phyloP scores from a whole-genome alignment of 2,329 filamentous ascomycete genomes.

The Torrubiella hemipterigena region DNA sequence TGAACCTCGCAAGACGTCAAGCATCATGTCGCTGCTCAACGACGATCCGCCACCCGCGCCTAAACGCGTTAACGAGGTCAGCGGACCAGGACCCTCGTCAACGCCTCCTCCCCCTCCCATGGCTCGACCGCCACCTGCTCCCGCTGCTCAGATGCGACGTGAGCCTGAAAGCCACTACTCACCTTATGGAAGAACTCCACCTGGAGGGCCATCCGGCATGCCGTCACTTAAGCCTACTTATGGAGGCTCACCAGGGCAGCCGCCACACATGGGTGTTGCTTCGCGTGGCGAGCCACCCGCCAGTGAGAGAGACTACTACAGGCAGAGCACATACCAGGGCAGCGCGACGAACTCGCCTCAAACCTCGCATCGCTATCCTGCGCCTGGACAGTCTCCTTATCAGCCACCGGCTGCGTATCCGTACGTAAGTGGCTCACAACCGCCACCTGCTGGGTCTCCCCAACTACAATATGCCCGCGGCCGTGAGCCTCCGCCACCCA shows the following conservation, averaged over 20 bases:
- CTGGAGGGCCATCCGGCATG: slow-evolving; percentile 31
- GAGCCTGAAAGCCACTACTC: slow-evolving; percentile 36
- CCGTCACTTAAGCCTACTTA: slow-evolving; percentile 42
- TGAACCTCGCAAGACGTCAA: slow-evolving; percentile 48
- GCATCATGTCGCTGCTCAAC: slow-evolving; percentile 50
- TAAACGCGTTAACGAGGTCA: slow-evolving; percentile 40
- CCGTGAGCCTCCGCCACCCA: slow-evolving; percentile 8
- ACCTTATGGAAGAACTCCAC: slow-evolving; percentile 25
- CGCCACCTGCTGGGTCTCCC: slow-evolving; percentile 34
- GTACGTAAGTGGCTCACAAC: slow-evolving; percentile 23
- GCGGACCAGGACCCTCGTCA: slow-evolving; percentile 29
- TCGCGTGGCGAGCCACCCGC: slow-evolving; percentile 19
- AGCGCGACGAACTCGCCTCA: slow-evolving; percentile 34
- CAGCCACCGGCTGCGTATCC: slow-evolving; percentile 31
- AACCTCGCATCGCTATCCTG: slow-evolving; percentile 31
- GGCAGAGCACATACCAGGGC: slow-evolving; percentile 22
- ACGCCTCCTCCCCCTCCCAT: slow-evolving; percentile 38
- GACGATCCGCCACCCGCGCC: slow-evolving; percentile 40
- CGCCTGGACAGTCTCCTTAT: slow-evolving; percentile 28
- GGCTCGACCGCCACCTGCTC: slow-evolving; percentile 25
- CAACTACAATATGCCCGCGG: slow-evolving; percentile 35
- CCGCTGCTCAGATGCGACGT: slow-evolving; percentile 32
- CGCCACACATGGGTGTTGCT: slow-evolving; percentile 31
- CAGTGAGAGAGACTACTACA: slow-evolving; percentile 37
- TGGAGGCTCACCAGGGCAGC: slow-evolving; percentile 36